Evolutionary conservation across 768 basidiomycete species (phyloP).

Genomic region (Suillus spraguei): DNA sequence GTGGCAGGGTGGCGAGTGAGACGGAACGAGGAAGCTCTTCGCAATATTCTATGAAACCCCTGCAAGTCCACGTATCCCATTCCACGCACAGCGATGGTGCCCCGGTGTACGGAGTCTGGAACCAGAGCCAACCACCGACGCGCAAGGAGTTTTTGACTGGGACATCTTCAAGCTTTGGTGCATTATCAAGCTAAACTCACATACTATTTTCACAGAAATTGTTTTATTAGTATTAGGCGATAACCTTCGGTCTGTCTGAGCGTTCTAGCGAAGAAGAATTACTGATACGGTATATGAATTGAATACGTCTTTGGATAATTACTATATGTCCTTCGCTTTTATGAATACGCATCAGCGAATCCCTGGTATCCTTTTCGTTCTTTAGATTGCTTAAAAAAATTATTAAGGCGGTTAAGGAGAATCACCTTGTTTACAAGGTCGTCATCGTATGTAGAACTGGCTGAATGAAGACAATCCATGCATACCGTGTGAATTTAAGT

Average conservation of each 20-base stretch:
- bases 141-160: not conserved
- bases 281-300: not conserved
- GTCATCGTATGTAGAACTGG: too few relatives aligned
- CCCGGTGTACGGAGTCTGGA: not conserved
- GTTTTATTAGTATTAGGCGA: not conserved
- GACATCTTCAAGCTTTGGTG: not conserved
- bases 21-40: not conserved
- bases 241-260: not conserved
- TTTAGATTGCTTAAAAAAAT: too few relatives aligned
- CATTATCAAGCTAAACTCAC: not conserved
- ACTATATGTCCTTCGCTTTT: not conserved
- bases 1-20: not conserved
- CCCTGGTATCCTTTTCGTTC: too few relatives aligned
- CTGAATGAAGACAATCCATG: too few relatives aligned
- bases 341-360: not conserved
- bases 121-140: not conserved
- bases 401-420: too few relatives aligned
- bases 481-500: too few relatives aligned
- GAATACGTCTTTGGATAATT: not conserved
- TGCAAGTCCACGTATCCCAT: constrained; percentile 9
- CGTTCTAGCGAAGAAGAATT: not conserved
- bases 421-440: too few relatives aligned
- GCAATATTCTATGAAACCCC: constrained; percentile 7
- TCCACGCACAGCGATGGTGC: not conserved
- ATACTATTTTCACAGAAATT: not conserved